phyloP scores from a whole-genome alignment of 1,139 yeast species.

The Yamadazyma pseudoaaseri region DNA sequence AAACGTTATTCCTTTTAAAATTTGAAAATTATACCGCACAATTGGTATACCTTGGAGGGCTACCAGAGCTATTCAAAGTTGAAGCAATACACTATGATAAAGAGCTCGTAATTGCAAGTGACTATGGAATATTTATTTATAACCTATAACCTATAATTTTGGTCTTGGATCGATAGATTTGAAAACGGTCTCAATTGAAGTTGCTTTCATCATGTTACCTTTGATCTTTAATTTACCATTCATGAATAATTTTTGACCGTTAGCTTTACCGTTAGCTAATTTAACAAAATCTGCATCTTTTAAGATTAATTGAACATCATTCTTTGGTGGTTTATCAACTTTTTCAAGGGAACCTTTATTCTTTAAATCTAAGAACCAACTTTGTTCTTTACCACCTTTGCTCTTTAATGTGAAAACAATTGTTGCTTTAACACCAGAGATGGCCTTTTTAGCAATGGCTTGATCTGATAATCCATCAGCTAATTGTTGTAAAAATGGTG shows the following conservation, averaged over 20 bases:
- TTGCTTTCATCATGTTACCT: constrained; percentile 90
- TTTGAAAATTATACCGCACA: constrained; percentile 9
- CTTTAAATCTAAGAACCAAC: constrained; percentile 75
- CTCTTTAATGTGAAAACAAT: constrained; percentile 70
- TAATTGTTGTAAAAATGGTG: constrained; percentile 44
- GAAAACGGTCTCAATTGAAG: constrained; percentile 71
- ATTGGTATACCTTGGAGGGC: constrained; percentile 20
- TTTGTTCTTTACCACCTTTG: constrained; percentile 61
- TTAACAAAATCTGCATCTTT: constrained; percentile 66
- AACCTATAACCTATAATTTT: constrained; percentile 31
- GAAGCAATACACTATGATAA: constrained; percentile 12
- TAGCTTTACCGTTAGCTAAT: constrained; percentile 74
- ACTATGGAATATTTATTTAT: constrained; percentile 11
- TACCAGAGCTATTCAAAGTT: constrained; percentile 21
- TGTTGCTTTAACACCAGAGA: constrained; percentile 56
- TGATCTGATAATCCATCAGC: constrained; percentile 41
- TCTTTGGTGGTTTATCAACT: constrained; percentile 50
- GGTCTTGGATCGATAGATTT: constrained; percentile 62
- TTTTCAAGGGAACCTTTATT: constrained; percentile 55
- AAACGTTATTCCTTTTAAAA: constrained; percentile 15
- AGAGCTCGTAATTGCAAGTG: constrained; percentile 14
- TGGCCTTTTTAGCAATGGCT: constrained; percentile 40
- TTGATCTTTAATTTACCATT: constrained; percentile 80
- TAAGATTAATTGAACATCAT: constrained; percentile 66
- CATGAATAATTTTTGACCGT: constrained; percentile 84